A percentile compares a stretch with the other conserved stretches of the same genome.
Conservation (phyloP, 176 grass and related monocot species). For the Lolium rigidum region DNA sequence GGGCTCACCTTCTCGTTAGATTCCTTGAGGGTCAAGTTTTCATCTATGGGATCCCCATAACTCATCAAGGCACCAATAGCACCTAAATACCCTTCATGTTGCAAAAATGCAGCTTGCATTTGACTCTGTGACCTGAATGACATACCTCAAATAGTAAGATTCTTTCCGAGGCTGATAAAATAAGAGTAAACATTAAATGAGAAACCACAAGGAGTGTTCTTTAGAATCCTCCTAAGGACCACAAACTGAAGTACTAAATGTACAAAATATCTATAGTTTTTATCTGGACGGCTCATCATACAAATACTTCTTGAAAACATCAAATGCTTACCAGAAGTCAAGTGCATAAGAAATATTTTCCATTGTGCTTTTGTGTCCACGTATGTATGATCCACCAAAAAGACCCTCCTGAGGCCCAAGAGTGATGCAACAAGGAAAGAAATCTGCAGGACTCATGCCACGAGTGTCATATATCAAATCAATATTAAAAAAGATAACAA, state of each 20-base stretch:
- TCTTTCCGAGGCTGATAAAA: slow-evolving; percentile 36
- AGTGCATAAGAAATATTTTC: slow-evolving; percentile 97
- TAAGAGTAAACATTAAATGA: slow-evolving; percentile 20
- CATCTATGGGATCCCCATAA: slow-evolving; percentile 60
- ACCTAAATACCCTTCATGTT: slow-evolving; percentile 95
- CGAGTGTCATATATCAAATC: slow-evolving; percentile 7
- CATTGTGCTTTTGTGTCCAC: slow-evolving; percentile 94
- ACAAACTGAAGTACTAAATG: slow-evolving; percentile 19
- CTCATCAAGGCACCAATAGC: slow-evolving; percentile 90
- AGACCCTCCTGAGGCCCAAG: slow-evolving; percentile 85
- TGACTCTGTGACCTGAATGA: slow-evolving; percentile 87
- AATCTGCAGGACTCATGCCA: slow-evolving; percentile 58
- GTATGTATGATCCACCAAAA: slow-evolving; percentile 99
- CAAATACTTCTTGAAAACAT: background rate
- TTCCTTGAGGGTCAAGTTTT: slow-evolving; percentile 51
- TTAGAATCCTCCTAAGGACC: slow-evolving; percentile 10
- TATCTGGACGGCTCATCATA: background rate
- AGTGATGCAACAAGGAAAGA: slow-evolving; percentile 95
- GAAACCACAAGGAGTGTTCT: background rate
- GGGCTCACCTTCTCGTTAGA: slow-evolving; percentile 54
- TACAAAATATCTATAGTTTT: background rate
- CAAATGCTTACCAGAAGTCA: slow-evolving; percentile 76
- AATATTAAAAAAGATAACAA: background rate
- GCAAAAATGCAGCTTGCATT: slow-evolving; percentile 96
- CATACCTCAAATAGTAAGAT: slow-evolving; percentile 44